Conservation (phyloP, 2,329 filamentous ascomycete species). For the Verticillium klebahnii region DNA sequence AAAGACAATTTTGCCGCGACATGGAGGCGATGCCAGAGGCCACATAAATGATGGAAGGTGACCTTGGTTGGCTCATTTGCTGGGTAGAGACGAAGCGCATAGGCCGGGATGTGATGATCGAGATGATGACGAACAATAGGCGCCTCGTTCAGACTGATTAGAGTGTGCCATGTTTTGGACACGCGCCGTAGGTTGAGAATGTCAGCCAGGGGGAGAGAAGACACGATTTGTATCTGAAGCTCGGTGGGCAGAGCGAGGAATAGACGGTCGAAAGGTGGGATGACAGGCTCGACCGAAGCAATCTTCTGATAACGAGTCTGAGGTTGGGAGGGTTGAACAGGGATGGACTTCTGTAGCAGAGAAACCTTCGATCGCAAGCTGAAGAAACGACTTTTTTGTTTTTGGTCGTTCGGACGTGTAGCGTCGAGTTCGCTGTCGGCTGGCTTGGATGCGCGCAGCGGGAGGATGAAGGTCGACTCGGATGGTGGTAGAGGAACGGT, state of each 20-base stretch:
- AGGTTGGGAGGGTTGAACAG: neutral
- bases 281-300: neutral
- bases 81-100: constrained; percentile 57
- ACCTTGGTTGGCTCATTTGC: constrained; percentile 39
- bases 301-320: neutral
- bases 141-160: constrained; percentile 56
- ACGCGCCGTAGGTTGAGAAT: constrained; percentile 54
- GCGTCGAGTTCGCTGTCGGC: constrained; percentile 21
- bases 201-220: constrained; percentile 54
- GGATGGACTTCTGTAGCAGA: constrained; percentile 10
- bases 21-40: constrained; percentile 62
- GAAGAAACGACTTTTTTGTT: constrained; percentile 37
- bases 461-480: constrained; percentile 43
- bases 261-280: constrained; percentile 45
- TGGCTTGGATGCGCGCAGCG: constrained; percentile 36
- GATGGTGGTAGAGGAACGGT: constrained; percentile 11
- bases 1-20: constrained; percentile 59
- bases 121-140: constrained; percentile 59
- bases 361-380: constrained; percentile 33
- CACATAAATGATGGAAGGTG: constrained; percentile 58
- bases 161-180: constrained; percentile 54
- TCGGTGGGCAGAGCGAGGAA: constrained; percentile 57
- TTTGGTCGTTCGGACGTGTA: constrained; percentile 24
- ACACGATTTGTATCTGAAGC: constrained; percentile 58
- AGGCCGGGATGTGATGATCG: constrained; percentile 53